Conservation (phyloP, 2,329 filamentous ascomycete genomes). For the Penicillium hordei region DNA sequence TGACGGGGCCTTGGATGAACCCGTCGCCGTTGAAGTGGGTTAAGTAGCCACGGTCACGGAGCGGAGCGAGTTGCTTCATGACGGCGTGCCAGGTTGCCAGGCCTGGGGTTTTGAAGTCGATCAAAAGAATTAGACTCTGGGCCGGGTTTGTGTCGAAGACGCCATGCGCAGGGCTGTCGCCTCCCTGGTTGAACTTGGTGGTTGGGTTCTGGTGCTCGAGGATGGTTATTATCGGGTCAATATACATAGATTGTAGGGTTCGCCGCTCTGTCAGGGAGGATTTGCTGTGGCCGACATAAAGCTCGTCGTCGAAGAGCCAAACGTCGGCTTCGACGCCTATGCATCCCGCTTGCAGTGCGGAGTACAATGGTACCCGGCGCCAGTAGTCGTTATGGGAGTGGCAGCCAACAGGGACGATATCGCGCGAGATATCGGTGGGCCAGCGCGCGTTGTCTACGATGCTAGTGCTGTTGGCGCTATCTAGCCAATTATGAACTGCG, state of each 20-base stretch:
- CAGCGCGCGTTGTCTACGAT: constrained; percentile 41
- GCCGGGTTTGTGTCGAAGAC: constrained; percentile 53
- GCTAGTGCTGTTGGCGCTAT: constrained; percentile 35
- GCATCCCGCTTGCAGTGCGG: constrained; percentile 56
- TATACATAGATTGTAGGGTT: constrained; percentile 54
- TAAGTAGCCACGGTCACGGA: constrained; percentile 52
- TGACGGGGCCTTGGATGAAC: constrained; percentile 48
- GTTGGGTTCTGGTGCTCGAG: constrained; percentile 51
- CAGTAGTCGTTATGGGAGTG: constrained; percentile 63
- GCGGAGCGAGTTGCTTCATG: constrained; percentile 45
- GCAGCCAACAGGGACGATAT: constrained; percentile 52
- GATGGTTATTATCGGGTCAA: constrained; percentile 52
- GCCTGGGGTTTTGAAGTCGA: constrained; percentile 52
- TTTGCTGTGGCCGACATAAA: constrained; percentile 56
- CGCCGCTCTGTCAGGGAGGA: constrained; percentile 47
- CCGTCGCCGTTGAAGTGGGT: constrained; percentile 51
- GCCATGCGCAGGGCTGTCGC: constrained; percentile 41
- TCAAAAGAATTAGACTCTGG: constrained; percentile 53
- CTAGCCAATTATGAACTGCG: constrained; percentile 43
- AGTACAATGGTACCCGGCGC: constrained; percentile 55
- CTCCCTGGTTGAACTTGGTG: constrained; percentile 36
- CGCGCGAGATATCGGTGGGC: constrained; percentile 52
- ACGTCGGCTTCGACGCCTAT: constrained; percentile 59
- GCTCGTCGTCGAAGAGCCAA: constrained; percentile 54
- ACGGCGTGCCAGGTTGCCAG: constrained; percentile 40